Conservation (phyloP, 2,329 filamentous ascomycete species). For the Botrytis galanthina region DNA sequence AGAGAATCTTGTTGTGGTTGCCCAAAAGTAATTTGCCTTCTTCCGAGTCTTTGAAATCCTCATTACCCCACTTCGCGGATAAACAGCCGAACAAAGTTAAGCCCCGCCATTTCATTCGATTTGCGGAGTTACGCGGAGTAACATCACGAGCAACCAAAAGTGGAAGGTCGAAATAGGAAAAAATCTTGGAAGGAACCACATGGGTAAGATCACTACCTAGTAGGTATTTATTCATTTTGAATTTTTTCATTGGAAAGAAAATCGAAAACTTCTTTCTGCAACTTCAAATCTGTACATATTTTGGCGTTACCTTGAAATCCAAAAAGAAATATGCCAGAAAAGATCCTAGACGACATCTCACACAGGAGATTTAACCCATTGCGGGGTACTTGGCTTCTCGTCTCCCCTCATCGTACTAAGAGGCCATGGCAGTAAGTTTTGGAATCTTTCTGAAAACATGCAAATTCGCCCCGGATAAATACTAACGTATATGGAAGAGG, state of each 20-base stretch:
- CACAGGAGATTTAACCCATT: slow-evolving; percentile 92
- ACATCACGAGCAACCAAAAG: neutral
- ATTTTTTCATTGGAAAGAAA: neutral
- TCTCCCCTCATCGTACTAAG: slow-evolving; percentile 95
- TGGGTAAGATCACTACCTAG: slow-evolving; percentile 1
- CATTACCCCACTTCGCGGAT: slow-evolving; percentile 8
- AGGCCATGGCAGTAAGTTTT: slow-evolving; percentile 87
- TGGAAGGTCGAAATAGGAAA: neutral
- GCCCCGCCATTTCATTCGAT: slow-evolving; percentile 2
- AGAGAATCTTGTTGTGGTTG: neutral
- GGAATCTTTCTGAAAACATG: neutral
- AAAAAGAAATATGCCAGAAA: slow-evolving; percentile 58
- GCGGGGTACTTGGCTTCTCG: slow-evolving; percentile 85
- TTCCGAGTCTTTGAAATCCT: neutral
- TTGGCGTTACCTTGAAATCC: neutral
- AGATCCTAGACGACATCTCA: slow-evolving; percentile 90
- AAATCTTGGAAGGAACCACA: neutral
- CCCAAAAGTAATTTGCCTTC: neutral
- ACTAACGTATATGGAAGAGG: slow-evolving; percentile 53
- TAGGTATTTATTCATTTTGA: neutral
- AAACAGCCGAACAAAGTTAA: neutral
- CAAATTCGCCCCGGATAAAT: neutral
- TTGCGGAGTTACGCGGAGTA: slow-evolving; percentile 1
- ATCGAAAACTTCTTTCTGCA: neutral
- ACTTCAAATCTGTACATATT: neutral